Conservation (phyloP, 2,329 filamentous ascomycete genomes). For the Ophiocordyceps camponoti-saundersi region DNA sequence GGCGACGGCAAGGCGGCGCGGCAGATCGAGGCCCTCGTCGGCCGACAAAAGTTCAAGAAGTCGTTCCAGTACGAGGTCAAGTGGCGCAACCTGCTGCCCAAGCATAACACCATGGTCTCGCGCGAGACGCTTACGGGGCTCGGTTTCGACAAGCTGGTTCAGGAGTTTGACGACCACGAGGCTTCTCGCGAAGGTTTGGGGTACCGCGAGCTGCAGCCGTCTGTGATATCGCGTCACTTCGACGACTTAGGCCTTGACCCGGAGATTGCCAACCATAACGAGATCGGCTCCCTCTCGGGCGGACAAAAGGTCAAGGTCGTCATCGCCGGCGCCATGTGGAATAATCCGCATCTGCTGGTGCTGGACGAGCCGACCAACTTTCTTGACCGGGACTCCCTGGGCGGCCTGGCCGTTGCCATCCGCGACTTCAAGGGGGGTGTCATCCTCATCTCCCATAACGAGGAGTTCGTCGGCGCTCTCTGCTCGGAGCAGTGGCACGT, state of each 20-base stretch:
- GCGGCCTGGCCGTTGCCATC: conserved; percentile 92
- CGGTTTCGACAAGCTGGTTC: conserved; percentile 84
- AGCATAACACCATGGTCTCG: conserved; percentile 83
- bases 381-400: conserved; percentile 92
- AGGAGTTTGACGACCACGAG: conserved; percentile 98
- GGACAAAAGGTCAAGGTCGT: conserved; percentile 99
- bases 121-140: conserved; percentile 76
- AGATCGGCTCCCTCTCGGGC: conserved; percentile 88
- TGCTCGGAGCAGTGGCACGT: conserved; percentile 96
- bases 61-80: conserved; percentile 97
- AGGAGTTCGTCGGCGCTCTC: conserved; percentile 92
- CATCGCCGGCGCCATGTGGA: conserved; percentile 92
- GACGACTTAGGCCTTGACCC: conserved; percentile 92
- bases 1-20: conserved; percentile 63
- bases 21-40: conserved; percentile 76
- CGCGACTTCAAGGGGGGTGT: conserved; percentile 97
- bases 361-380: conserved; percentile 99
- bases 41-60: conserved; percentile 98
- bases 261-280: conserved; percentile 97
- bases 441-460: conserved; percentile 98
- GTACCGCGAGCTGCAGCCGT: conserved; percentile 83
- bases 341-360: conserved; percentile 93
- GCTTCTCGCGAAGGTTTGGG: conserved; percentile 95
- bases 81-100: conserved; percentile 78
- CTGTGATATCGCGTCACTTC: conserved; percentile 94